Base-by-base conservation (phyloP, 176 grass and related monocot species). In the Oryza meyeriana region DNA sequence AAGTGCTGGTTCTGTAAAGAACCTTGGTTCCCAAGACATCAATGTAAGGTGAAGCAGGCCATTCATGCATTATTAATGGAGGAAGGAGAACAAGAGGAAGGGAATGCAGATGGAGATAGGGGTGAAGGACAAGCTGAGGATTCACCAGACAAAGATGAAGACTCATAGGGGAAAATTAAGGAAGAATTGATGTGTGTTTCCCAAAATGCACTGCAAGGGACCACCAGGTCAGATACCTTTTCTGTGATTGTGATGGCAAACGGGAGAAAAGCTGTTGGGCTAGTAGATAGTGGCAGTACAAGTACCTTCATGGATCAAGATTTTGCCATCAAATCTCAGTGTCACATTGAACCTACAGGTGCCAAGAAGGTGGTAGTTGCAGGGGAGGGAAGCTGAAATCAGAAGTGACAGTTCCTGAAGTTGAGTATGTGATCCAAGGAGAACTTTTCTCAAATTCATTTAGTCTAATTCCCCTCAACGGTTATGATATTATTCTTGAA, bases 101-200 rank as follows among this genome's bases (percentile, higher is more conserved):
- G 16, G 2, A 4, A 0, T 13, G 12, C 0, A 8, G 42, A 12
- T 0, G 42, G 3, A 2, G 11, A 4, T n/a, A n/a, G n/a, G n/a
- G n/a, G n/a, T 0, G 42, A 16, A 13, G 2, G 0, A 13, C 1
- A 45, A 16, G 42, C 0, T 0, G 42, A 12, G 0, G 0, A 3
- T 16, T 0, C 2, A 16, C 1, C 14, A 64, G 5, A 14, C 8
- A 12, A 4, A 13, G 1, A 9, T 5, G n/a, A n/a, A n/a, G n/a
- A n/a, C n/a, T n/a, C n/a, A n/a, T n/a, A n/a, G n/a, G n/a, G n/a
- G n/a, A n/a, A n/a, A n/a, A n/a, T n/a, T n/a, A n/a, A n/a, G n/a
- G 42, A 14, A 4, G 42, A 45, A 12, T 42, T 42, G 42, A 13
- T 45, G 12, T 42, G 10, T 42, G 16, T 31, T 1, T 64, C 61